Evolutionary conservation across 148 eudicot genomes (phyloP), one percentile per base, ranked within the genome.

Genomic region (Silene conica): DNA sequence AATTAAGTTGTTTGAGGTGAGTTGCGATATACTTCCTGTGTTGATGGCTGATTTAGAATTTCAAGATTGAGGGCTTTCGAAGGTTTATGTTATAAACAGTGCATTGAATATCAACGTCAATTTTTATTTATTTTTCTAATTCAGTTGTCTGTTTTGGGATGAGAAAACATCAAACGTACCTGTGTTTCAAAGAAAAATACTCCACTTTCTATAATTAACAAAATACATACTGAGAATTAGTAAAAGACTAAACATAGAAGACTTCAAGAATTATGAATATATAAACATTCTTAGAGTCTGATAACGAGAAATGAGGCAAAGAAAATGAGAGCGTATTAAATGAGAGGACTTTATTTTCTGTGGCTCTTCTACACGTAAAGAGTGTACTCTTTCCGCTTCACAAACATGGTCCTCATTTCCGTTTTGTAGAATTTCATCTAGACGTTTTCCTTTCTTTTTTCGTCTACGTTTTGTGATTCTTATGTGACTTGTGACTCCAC

Each of bases 1-100:
- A 60, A 67, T 54, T 20, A 12, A 66, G 63, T 59, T 34, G 57
- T 67, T 60, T 71, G 76, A 75, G 77, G 61, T 80, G 61, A 60
- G 48, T 34, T 16, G 41, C 57, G 21, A n/a, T 28, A 22, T 69
- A 45, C 67, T 74, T 20, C 55, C 21, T 8, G 13, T 76, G 16
- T 76, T 59, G 9, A 21, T 60, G 38, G 13, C 48, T 48, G 14
- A n/a, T 15, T 76, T 22, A 4, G 59, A 41, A 38, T 14, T 26
- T 15, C 45, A 57, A 70, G 6, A 20, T 46, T 0, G 20, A 69
- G 4, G 31, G 46, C 34, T 31, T 31, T 69, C 22, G 43, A 65
- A 57, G 48, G 12, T 55, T 28, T 55, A 23, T 31, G 34, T 15
- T 5, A 14, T 61, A 19, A 58, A 58, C 0, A 25, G 28, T 26